These are phyloP conservation scores for Sporothrix phasma DNA, from an alignment of 2,329 filamentous ascomycete genomes.

Conservation along the genomic window DNA sequence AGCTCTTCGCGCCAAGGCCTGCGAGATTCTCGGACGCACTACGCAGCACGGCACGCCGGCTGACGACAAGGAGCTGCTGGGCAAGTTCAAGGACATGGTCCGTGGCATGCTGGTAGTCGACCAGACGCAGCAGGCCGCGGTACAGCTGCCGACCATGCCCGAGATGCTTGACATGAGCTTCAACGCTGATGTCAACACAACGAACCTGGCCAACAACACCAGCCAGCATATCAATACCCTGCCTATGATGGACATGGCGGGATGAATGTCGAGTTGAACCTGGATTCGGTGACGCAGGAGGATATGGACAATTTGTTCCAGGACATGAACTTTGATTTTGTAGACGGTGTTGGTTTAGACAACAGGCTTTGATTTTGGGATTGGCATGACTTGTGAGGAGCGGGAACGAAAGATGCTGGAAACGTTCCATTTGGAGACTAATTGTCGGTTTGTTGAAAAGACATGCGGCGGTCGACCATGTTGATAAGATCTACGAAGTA, in stretches of 20 bases:
- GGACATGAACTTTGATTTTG: slow-evolving; percentile 35
- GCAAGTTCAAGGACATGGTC: slow-evolving; percentile 43
- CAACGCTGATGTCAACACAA: neutral
- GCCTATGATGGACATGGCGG: slow-evolving; percentile 8
- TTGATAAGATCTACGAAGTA: neutral
- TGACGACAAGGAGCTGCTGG: slow-evolving; percentile 43
- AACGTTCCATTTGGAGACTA: too few relatives aligned
- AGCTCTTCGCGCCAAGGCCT: slow-evolving; percentile 36
- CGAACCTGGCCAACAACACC: neutral
- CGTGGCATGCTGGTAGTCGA: slow-evolving; percentile 22
- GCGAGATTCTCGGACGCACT: slow-evolving; percentile 36
- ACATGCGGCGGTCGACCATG: neutral
- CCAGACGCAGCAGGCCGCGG: neutral
- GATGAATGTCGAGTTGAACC: slow-evolving; percentile 26
- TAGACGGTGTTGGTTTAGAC: slow-evolving; percentile 20
- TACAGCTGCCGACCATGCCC: slow-evolving; percentile 9
- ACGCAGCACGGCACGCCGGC: slow-evolving; percentile 37
- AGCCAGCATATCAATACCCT: neutral
- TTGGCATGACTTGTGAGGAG: neutral
- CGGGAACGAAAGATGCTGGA: too few relatives aligned
- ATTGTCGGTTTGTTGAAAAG: too few relatives aligned
- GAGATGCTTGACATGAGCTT: slow-evolving; percentile 1
- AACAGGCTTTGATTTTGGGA: neutral
- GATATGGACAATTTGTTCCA: slow-evolving; percentile 34
- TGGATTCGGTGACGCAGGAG: slow-evolving; percentile 24